Evolutionary conservation across 2,329 filamentous ascomycete genomes (phyloP).

Genomic region (Colletotrichum scovillei): DNA sequence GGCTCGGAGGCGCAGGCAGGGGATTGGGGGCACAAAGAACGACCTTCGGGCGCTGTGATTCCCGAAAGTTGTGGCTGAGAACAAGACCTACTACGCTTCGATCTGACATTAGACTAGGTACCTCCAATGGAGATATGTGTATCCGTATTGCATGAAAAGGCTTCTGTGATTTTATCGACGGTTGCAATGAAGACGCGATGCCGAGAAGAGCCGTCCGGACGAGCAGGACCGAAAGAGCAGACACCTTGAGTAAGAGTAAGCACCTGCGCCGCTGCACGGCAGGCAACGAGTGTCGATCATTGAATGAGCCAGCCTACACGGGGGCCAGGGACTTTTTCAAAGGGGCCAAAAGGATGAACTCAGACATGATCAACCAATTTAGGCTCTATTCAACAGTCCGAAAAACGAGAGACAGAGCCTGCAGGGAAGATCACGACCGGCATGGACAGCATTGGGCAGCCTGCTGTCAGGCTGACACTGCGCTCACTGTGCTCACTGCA

Average conservation of each 20-base stretch:
- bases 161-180: not conserved
- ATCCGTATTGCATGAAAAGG: not conserved
- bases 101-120: not conserved
- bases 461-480: not conserved
- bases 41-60: not conserved
- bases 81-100: not conserved
- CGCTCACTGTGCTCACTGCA: not conserved
- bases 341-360: not conserved
- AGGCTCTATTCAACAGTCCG: not conserved
- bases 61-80: not conserved
- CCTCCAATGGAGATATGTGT: not conserved
- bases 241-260: not conserved
- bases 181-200: not conserved
- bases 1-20: not conserved
- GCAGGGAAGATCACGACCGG: not conserved
- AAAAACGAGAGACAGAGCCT: not conserved
- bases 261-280: not conserved
- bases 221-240: not conserved
- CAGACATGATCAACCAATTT: not conserved
- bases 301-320: not conserved
- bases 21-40: not conserved
- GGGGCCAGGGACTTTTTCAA: no score
- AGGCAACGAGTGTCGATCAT: not conserved
- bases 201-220: not conserved
- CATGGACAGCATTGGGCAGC: constrained; percentile 1